Evolutionary conservation across 805 yeast genomes (phyloP).

Genomic region (Ascoidea tarda): DNA sequence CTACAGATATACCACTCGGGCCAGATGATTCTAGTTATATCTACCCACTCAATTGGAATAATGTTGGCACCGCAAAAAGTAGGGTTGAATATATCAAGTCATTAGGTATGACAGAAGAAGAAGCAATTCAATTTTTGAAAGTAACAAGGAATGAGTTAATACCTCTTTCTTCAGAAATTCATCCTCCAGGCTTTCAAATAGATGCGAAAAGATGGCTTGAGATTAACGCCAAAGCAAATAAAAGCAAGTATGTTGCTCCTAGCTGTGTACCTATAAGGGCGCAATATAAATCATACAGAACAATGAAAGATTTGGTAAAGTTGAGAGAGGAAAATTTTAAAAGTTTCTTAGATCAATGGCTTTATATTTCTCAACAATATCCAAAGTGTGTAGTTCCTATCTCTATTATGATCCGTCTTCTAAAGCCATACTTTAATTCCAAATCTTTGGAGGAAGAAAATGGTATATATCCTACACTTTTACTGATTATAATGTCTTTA

Average conservation of each 20-base stretch:
- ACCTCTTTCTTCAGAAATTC: slow-evolving; percentile 10
- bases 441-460: slow-evolving; percentile 10
- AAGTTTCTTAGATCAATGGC: slow-evolving; percentile 25
- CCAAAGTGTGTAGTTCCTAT: slow-evolving; percentile 24
- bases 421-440: neutral
- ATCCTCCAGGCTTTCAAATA: slow-evolving; percentile 13
- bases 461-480: slow-evolving; percentile 22
- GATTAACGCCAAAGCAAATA: slow-evolving; percentile 9
- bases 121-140: slow-evolving; percentile 17
- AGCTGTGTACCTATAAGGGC: slow-evolving; percentile 20
- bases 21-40: slow-evolving; percentile 10
- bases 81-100: slow-evolving; percentile 13
- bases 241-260: slow-evolving; percentile 14
- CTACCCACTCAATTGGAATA: slow-evolving; percentile 17
- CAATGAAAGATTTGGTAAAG: slow-evolving; percentile 25
- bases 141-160: slow-evolving; percentile 20
- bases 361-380: slow-evolving; percentile 26
- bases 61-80: slow-evolving; percentile 14
- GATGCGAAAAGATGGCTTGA: slow-evolving; percentile 20
- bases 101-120: slow-evolving; percentile 18
- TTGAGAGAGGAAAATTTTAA: slow-evolving; percentile 21
- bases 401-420: slow-evolving; percentile 25
- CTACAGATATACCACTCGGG: neutral
- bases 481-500: neutral
- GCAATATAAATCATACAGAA: slow-evolving; percentile 23